Percentiles rank a stretch among this genome's conserved stretches.
Evolutionary conservation across 257 asterid genomes (phyloP).

Genomic region (Paraleonurus japonicus): DNA sequence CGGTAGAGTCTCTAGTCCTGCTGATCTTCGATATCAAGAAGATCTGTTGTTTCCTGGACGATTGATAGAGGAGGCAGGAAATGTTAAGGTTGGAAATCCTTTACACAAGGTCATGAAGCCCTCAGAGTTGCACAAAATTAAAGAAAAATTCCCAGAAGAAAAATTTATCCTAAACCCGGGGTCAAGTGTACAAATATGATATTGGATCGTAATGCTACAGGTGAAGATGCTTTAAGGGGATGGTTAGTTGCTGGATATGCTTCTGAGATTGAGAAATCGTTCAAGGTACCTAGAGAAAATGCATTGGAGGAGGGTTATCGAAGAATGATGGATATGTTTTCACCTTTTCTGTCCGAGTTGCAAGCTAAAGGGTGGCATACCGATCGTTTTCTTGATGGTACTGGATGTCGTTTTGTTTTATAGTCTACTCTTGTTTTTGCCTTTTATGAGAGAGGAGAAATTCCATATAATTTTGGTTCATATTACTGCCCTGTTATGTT

Average conservation of each 20-base stretch:
- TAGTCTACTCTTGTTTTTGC: slow-evolving; percentile 22
- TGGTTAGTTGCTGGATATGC: slow-evolving; percentile 98
- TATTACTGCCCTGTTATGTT: neutral
- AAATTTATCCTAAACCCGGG: slow-evolving; percentile 60
- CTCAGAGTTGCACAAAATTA: slow-evolving; percentile 53
- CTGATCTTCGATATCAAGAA: slow-evolving; percentile 83
- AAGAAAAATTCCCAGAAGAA: slow-evolving; percentile 64
- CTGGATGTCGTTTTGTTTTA: slow-evolving; percentile 65
- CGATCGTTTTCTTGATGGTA: slow-evolving; percentile 92
- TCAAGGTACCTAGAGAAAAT: slow-evolving; percentile 10
- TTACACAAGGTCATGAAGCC: slow-evolving; percentile 71
- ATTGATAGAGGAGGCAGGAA: slow-evolving; percentile 84
- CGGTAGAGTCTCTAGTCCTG: slow-evolving; percentile 80
- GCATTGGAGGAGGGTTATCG: slow-evolving; percentile 58
- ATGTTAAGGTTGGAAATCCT: slow-evolving; percentile 75
- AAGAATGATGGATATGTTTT: slow-evolving; percentile 55
- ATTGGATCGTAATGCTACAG: slow-evolving; percentile 70
- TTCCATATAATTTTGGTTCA: neutral
- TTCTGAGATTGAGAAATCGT: slow-evolving; percentile 47
- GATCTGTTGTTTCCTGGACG: slow-evolving; percentile 85
- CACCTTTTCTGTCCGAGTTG: slow-evolving; percentile 64
- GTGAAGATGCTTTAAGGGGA: slow-evolving; percentile 96
- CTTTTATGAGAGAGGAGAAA: neutral
- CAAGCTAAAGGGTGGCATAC: slow-evolving; percentile 97
- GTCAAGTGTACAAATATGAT: slow-evolving; percentile 71